Evolutionary conservation across 495 filamentous ascomycete species (phyloP), one percentile per base, ranked within the genome.

Genomic region (Pyrenopolyporus hunteri): DNA sequence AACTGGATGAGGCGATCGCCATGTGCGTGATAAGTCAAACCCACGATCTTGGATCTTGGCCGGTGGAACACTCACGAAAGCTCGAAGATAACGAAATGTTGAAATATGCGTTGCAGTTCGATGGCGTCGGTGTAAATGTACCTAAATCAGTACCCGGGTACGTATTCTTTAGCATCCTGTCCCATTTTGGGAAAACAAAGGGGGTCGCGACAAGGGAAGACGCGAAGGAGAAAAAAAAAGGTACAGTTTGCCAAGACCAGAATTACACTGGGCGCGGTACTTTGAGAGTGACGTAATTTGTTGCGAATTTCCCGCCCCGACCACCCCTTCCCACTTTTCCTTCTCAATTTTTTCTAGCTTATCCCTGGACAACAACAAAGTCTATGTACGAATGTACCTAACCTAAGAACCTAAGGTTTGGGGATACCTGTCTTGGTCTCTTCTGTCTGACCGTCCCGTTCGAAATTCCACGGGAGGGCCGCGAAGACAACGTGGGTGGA

Each of bases 281-380:
- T 55, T 70, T 11, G 13, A 32, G 57, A 70, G 63, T 70, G 68
- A 70, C 68, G 68, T 70, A 70, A 68, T 65, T 63, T 43, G 50
- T 68, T 67, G 57, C 58, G 62, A 63, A 62, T 61, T 59, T 50
- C 36, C 32, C 56, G 56, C 62, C 56, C 51, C 36, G 63, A 48
- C 63, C 63, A 60, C 57, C 53, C 33, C 44, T 43, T 58, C 37
- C 43, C 44, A 35, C 35, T 39, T 43, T 57, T 57, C 46, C 61
- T 65, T 59, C 36, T 46, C 23, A 44, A 55, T 28, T 50, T 57
- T 64, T 59, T 49, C 33, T 59, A 50, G 32, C 22, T 42, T 19
- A 46, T 46, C 43, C 43, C 26, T 46, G 43, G 37, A 42, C 37
- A 20, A n/a, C n/a, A n/a, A n/a, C n/a, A n/a, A n/a, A n/a, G n/a